phyloP scores from a whole-genome alignment of 129 eudicot species.

The Chrysanthemum lavandulifolium region DNA sequence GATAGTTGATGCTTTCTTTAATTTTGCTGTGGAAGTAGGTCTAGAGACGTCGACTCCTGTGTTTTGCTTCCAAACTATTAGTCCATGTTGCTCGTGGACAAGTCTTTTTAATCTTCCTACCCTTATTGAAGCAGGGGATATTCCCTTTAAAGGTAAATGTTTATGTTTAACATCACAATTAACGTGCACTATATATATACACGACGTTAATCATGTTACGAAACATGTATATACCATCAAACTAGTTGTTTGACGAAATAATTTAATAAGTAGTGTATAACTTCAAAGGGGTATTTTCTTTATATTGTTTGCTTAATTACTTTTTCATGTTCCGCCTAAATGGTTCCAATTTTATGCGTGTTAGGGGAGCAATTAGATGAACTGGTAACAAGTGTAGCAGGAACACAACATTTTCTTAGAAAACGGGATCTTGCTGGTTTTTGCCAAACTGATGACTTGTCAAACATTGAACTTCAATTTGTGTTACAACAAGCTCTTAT shows the following conservation, averaged over 20 bases:
- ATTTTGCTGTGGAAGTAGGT: conserved; percentile 35
- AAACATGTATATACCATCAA: too few species aligned
- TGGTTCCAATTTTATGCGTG: too few species aligned
- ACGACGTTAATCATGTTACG: too few species aligned
- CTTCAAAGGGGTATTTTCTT: too few species aligned
- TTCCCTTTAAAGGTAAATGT: conserved; percentile 20
- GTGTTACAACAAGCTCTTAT: conserved; percentile 10
- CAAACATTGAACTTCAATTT: not conserved
- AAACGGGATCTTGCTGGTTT: conserved; percentile 39
- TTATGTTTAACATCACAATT: too few species aligned
- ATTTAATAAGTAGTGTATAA: too few species aligned
- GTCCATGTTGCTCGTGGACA: conserved; percentile 35
- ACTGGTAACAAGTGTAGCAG: too few species aligned
- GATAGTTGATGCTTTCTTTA: conserved; percentile 39
- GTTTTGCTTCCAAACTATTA: conserved; percentile 34
- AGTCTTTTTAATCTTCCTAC: conserved; percentile 14
- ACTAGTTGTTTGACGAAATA: too few species aligned
- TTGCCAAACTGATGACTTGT: conserved; percentile 13
- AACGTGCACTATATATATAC: too few species aligned
- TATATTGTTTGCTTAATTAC: too few species aligned
- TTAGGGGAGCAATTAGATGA: too few species aligned
- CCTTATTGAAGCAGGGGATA: conserved; percentile 16
- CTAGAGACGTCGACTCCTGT: conserved; percentile 33
- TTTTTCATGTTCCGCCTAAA: too few species aligned
- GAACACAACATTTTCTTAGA: conserved; percentile 24